Base-by-base conservation (phyloP, 148 eudicot genomes). In the Arctostaphylos glauca region DNA sequence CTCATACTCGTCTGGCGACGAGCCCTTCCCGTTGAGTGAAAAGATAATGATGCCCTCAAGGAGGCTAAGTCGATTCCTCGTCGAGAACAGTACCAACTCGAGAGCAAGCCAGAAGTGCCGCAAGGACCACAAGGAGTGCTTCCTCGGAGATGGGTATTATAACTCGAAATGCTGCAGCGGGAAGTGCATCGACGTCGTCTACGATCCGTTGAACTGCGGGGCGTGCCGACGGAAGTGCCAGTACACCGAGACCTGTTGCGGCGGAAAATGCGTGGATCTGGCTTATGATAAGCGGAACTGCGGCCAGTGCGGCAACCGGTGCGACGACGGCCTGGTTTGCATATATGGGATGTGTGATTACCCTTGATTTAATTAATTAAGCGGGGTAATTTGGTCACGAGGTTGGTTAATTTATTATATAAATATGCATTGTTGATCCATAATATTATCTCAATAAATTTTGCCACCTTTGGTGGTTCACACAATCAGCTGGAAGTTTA, bases 141-240 rank as follows among this genome's bases (percentile, higher is more conserved):
- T 58, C 78, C 15, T 53, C 1, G 18, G 14, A 25, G 88, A 89
- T 0, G 71, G 71, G 71, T 43, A 66, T 12, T 0, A 15, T 18
- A 92, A 91, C 82, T 76, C 91, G 0, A 88, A 91, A 23, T 95
- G 98, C 80, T 95, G 98, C 85, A 86, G 90, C 78, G 89, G 89
- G 89, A 93, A 89, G 80, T 95, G 98, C 66, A 70, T 95, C 5
- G 92, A 95, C 80, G 55, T 90, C 16, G 52, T 5, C 1, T 58
- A 52, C 7, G 94, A 95, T 21, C 41, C 52, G 16, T 4, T 85
- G 0, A 86, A 95, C 53, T 93, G 97, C 49, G 98, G 97, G 2
- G 86, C 78, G 4, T 93, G 97, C 85, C 85, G 88, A 56, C 84
- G 83, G 0, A 88, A 91, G 86, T 95, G 98, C 76, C 56, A 46